phyloP scores from a whole-genome alignment of 768 basidiomycete species.

The Sistotremastrum niveocremeum region DNA sequence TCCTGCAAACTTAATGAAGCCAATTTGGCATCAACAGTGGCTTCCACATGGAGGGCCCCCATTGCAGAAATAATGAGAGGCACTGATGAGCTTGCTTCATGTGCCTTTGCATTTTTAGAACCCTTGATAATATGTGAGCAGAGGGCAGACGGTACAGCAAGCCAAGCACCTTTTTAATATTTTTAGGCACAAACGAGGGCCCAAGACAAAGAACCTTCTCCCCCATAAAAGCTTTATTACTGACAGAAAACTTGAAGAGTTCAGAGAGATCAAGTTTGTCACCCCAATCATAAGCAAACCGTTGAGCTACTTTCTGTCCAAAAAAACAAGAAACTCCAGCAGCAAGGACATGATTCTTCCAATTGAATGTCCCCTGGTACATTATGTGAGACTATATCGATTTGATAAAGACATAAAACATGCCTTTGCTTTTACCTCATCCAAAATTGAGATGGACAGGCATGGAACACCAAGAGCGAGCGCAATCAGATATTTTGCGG shows the following conservation, averaged over 20 bases:
- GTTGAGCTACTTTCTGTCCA: constrained; percentile 1
- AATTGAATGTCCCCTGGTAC: background rate
- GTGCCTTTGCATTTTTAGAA: background rate
- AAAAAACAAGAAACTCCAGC: constrained; percentile 1
- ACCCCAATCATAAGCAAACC: background rate
- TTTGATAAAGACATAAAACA: constrained; percentile 12
- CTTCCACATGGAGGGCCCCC: constrained; percentile 63
- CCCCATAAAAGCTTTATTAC: constrained; percentile 6
- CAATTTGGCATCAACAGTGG: constrained; percentile 33
- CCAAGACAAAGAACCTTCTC: constrained; percentile 9
- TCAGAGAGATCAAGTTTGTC: constrained; percentile 1
- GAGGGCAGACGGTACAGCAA: background rate
- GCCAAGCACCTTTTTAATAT: background rate
- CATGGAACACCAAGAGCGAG: constrained; percentile 83
- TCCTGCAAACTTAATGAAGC: constrained; percentile 22
- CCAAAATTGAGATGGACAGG: constrained; percentile 44
- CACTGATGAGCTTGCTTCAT: constrained; percentile 30
- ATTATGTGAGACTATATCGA: constrained; percentile 4
- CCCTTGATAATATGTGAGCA: background rate
- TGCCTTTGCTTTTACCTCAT: constrained; percentile 20
- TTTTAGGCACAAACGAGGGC: background rate
- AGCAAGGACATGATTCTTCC: constrained; percentile 10
- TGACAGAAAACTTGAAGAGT: background rate
- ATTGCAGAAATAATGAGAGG: constrained; percentile 62
- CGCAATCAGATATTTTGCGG: constrained; percentile 70